Percentiles rank a stretch among this genome's conserved stretches.
These are phyloP conservation scores for Pythium chondricola DNA, from an alignment of 352 stramenopile genomes.

Conservation along the genomic window DNA sequence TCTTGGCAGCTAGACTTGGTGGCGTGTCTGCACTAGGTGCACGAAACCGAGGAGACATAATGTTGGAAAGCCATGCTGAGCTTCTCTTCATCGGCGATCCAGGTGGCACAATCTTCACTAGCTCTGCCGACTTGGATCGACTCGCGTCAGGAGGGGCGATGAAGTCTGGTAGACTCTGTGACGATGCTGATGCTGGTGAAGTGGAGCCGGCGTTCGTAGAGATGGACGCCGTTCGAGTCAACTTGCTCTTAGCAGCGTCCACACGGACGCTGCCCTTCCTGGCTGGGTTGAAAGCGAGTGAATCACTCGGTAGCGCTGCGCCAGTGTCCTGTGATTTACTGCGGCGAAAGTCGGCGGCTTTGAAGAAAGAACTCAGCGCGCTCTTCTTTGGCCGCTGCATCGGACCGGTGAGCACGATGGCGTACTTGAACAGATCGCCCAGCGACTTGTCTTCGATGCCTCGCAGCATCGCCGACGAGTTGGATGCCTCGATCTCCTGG, in stretches of 20 bases:
- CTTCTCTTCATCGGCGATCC: slow-evolving; percentile 18
- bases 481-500: background rate
- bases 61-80: slow-evolving; percentile 17
- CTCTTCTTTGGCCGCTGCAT: slow-evolving; percentile 31
- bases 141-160: background rate
- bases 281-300: background rate
- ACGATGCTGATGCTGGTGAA: background rate
- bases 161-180: background rate
- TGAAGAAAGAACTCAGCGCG: slow-evolving; percentile 27
- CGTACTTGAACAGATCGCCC: slow-evolving; percentile 63
- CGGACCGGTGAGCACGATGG: slow-evolving; percentile 53
- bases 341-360: slow-evolving; percentile 35
- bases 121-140: background rate
- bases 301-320: no score
- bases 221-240: background rate
- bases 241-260: slow-evolving; percentile 3
- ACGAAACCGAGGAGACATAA: slow-evolving; percentile 19
- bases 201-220: background rate
- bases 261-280: slow-evolving; percentile 9
- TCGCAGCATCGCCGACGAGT: background rate
- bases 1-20: slow-evolving; percentile 5
- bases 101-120: slow-evolving; percentile 1
- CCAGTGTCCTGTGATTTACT: slow-evolving; percentile 20
- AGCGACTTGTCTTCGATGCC: slow-evolving; percentile 43
- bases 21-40: slow-evolving; percentile 7